phyloP scores from a whole-genome alignment of 495 filamentous ascomycete genomes.

The Lasiosphaeris hirsuta region DNA sequence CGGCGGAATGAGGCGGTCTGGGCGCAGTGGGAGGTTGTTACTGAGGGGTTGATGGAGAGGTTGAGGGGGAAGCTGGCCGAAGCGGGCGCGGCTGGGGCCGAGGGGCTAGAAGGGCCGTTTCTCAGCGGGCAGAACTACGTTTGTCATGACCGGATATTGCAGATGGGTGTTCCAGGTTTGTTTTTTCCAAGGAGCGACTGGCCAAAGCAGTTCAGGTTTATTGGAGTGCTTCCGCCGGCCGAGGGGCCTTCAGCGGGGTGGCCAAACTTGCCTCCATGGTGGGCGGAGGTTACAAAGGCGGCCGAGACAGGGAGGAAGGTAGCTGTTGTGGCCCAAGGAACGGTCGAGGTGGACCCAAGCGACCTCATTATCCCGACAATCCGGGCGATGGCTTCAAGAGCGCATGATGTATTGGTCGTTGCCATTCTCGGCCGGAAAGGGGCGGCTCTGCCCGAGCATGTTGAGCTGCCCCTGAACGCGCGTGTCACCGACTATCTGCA shows the following conservation, averaged over 20 bases:
- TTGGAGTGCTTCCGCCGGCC: constrained; percentile 28
- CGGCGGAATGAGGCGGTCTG: constrained; percentile 2
- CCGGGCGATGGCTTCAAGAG: constrained; percentile 18
- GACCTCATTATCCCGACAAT: constrained; percentile 34
- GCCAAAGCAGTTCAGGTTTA: constrained; percentile 30
- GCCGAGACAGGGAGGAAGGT: constrained; percentile 22
- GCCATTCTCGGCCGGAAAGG: constrained; percentile 31
- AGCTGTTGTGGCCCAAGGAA: constrained; percentile 35
- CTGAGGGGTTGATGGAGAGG: constrained; percentile 1
- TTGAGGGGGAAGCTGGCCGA: background rate
- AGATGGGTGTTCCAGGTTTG: constrained; percentile 33
- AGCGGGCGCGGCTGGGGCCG: background rate
- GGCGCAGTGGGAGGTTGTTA: constrained; percentile 4
- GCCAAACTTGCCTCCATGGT: constrained; percentile 24
- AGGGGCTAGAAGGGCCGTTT: background rate
- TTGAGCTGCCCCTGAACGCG: constrained; percentile 23
- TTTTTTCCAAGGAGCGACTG: constrained; percentile 37
- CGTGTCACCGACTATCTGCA: constrained; percentile 31
- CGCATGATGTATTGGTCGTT: constrained; percentile 22
- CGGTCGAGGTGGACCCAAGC: constrained; percentile 29
- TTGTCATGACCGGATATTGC: constrained; percentile 30
- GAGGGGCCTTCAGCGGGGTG: background rate
- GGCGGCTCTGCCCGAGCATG: constrained; percentile 15
- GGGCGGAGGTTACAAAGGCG: constrained; percentile 13
- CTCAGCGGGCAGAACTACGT: constrained; percentile 28